Evolutionary conservation across 805 yeast species (phyloP), one percentile per base, ranked within the genome.

Genomic region (Metschnikowia colocasiae): DNA sequence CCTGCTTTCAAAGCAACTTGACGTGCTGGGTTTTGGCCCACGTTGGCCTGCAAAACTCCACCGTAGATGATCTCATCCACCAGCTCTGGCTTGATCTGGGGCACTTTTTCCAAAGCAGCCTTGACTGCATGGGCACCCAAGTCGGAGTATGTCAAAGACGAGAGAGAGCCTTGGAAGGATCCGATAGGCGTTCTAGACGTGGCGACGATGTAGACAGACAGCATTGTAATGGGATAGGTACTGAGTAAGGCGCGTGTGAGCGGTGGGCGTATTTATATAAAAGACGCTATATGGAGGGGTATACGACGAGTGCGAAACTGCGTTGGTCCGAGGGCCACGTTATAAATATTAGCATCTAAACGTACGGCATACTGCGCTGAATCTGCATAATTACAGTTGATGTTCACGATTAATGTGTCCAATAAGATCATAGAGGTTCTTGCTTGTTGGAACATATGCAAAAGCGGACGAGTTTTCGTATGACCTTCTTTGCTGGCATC

Each of bases 21-120:
- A 72, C 98, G 85, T 30, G 99, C 99, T 37, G 99, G 98, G 49
- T 92, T 90, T 73, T 92, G 99, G 53, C 99, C 98, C 51, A 87
- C 83, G 61, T 88, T 88, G 54, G 97, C 98, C 62, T 87, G 87
- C 61, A 89, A 70, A 42, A 90, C 99, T 61, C 89, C 87, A 61
- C 99, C 99, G 65, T 90, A 90, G 61, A 86, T 78, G 63, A 92
- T 82, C 69, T 92, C 98, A 55, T 91, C 96, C 47, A 87, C 94
- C 54, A 78, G 82, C 36, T 78, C 76, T 40, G 95, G 82, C 58
- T 85, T 76, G 69, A 91, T 78, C 65, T 82, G 80, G 47, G 96
- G 95, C 37, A 87, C 91, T 60, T 86, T 84, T 47, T 73, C 89
- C 53, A 91, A 70, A 10, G 96, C 97, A 49, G 92, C 85, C 55